Base-by-base conservation (phyloP, 371 early-diverging fungal species). In the Mortierella sp. region DNA sequence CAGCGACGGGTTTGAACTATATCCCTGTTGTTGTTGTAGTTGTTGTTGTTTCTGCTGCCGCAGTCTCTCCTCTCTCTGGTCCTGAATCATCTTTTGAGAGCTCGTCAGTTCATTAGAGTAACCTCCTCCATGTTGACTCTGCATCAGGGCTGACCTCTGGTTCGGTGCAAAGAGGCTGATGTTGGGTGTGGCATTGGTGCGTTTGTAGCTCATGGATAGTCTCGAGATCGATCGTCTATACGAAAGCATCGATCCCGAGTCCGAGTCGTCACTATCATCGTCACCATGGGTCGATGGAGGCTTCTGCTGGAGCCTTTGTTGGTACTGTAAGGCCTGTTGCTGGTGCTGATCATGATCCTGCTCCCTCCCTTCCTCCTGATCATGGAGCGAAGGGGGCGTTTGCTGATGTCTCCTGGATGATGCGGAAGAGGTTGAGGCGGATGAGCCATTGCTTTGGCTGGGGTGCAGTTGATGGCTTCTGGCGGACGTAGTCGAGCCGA, bases 321-420 rank as follows among this genome's bases (percentile, higher is more conserved):
- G 81, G 65, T 50, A 81, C 55, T 55, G 76, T 48, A 46, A 60
- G 60, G 65, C 72, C 63, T 83, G 75, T 57, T 81, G 60, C 58
- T 73, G 54, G 47, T 70, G 65, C 48, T 78, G 44, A 58, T 68
- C 70, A 31, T 59, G 56, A 7, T 56, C 60, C 9, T 26, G 53
- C 6, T 57, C 62, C 15, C 53, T 48, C 26, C 67, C 62, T 14
- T 71, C 73, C 54, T 70, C 78, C 46, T 55, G 47, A 54, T 64
- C 46, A 43, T 70, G 60, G 60, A 69, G 49, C 34, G 65, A 46
- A 43, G 56, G 32, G 56, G 75, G 82, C 56, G 83, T 62, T 17
- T 57, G 52, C 37, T 56, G 51, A 34, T 61, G 44, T 34, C 56
- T 30, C 27, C 31, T 55, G 5, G 56, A 42, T 15, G 72, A 62